These are phyloP conservation scores for Phytophthora fragariaefolia DNA, from an alignment of 352 stramenopile genomes.

Conservation along the genomic window DNA sequence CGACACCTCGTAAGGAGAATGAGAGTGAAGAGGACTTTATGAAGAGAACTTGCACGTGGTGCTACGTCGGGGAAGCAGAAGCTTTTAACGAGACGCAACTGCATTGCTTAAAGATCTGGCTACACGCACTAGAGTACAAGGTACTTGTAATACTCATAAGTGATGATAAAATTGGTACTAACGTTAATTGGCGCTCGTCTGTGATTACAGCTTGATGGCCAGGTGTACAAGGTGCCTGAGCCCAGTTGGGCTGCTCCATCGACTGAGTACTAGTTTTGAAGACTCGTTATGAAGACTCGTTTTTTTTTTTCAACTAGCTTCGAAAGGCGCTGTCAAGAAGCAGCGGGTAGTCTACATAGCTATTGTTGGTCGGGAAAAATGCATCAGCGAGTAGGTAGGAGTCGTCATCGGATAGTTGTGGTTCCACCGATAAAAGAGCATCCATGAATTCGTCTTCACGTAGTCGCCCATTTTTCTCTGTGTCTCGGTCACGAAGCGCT, in stretches of 20 bases:
- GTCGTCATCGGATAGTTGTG: conserved; percentile 71
- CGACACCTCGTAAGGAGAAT: conserved; percentile 50
- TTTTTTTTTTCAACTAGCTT: conserved; percentile 11
- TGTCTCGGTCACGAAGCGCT: conserved; percentile 64
- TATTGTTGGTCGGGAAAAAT: conserved; percentile 82
- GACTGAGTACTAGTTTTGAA: conserved; percentile 46
- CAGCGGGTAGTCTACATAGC: conserved; percentile 66
- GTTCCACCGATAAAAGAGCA: conserved; percentile 62
- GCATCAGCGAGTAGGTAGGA: conserved; percentile 73
- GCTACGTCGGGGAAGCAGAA: conserved; percentile 61
- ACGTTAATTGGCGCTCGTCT: conserved; percentile 19
- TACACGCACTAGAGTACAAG: conserved; percentile 90
- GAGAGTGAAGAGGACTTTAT: conserved; percentile 84
- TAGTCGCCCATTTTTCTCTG: conserved; percentile 59
- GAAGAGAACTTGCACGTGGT: conserved; percentile 80
- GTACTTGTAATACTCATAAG: conserved; percentile 31
- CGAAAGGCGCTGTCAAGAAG: conserved; percentile 77
- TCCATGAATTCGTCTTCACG: conserved; percentile 84
- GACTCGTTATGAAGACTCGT: not conserved
- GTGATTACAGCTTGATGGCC: conserved; percentile 65
- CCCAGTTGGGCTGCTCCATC: conserved; percentile 65
- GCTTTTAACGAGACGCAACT: conserved; percentile 87
- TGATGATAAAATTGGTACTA: conserved; percentile 4
- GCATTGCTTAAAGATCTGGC: conserved; percentile 88
- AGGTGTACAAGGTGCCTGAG: conserved; percentile 66